Evolutionary conservation across 495 filamentous ascomycete genomes (phyloP).

Genomic region (Penicillium crystallinum): DNA sequence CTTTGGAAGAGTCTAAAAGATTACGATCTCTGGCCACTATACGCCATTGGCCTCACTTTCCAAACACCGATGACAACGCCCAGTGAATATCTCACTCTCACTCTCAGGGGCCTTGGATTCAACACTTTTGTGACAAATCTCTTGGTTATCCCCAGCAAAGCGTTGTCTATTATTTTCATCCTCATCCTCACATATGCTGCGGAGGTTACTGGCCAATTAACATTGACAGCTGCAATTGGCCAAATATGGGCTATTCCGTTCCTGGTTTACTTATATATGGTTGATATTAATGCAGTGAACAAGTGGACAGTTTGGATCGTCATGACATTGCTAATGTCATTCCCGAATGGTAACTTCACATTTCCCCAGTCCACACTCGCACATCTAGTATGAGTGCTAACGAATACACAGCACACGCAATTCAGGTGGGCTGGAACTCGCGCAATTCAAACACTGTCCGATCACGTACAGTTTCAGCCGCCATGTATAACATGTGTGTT

Average conservation of each 20-base stretch:
- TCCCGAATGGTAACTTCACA: conserved; percentile 48
- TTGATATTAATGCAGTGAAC: conserved; percentile 38
- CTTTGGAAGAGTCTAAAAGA: conserved; percentile 50
- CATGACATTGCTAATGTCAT: conserved; percentile 52
- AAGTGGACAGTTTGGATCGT: conserved; percentile 54
- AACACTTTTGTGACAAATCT: conserved; percentile 61
- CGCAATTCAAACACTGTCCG: conserved; percentile 55
- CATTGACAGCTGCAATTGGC: conserved; percentile 37
- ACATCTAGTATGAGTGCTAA: neutral
- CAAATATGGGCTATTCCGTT: conserved; percentile 55
- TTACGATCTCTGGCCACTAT: conserved; percentile 52
- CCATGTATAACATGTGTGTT: conserved; percentile 51
- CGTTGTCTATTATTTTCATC: conserved; percentile 36
- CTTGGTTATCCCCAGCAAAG: conserved; percentile 53
- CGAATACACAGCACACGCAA: conserved; percentile 24
- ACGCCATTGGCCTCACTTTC: conserved; percentile 47
- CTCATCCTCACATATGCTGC: conserved; percentile 44
- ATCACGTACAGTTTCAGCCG: conserved; percentile 51
- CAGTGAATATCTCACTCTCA: conserved; percentile 57
- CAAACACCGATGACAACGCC: conserved; percentile 48
- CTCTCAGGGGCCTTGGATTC: conserved; percentile 55
- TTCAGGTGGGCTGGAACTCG: conserved; percentile 36
- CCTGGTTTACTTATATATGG: conserved; percentile 47
- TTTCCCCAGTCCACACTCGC: conserved; percentile 24
- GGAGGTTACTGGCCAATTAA: conserved; percentile 47